Percentiles rank a stretch among this genome's conserved stretches.
These are phyloP conservation scores for Pestalotiopsis sp. DNA, from an alignment of 2,329 filamentous ascomycete species.

Conservation along the genomic window DNA sequence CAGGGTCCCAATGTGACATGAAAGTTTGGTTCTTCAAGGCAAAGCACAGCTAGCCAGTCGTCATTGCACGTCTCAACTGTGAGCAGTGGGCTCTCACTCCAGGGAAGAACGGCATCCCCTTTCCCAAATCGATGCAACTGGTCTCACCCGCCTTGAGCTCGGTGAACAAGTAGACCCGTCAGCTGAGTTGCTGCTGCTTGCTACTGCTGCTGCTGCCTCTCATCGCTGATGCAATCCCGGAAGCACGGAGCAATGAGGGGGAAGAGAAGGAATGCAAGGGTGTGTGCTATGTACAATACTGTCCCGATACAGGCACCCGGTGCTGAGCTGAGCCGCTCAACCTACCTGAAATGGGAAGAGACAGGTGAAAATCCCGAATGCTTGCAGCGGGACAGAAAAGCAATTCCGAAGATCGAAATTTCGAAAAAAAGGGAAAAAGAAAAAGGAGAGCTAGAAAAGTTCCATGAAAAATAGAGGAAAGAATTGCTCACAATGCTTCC, in stretches of 20 bases:
- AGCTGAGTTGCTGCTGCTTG: background rate
- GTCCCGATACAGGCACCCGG: background rate
- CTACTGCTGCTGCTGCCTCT: background rate
- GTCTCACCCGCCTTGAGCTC: background rate
- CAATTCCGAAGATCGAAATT: background rate
- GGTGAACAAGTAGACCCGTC: background rate
- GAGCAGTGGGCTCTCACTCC: background rate
- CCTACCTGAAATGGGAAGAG: background rate
- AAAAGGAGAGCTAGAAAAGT: background rate
- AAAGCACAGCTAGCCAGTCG: background rate
- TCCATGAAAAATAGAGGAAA: background rate
- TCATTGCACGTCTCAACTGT: background rate
- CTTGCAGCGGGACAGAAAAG: background rate
- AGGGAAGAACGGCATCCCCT: background rate
- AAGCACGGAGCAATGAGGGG: background rate
- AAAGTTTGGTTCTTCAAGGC: background rate
- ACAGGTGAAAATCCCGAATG: constrained; percentile 1
- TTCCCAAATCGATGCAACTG: constrained; percentile 2
- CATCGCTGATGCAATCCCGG: background rate
- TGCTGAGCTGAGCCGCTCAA: constrained; percentile 6
- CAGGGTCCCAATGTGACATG: background rate
- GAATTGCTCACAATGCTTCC: background rate
- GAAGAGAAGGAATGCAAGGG: background rate
- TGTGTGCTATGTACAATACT: background rate
- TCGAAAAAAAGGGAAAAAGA: background rate